Evolutionary conservation across 176 grass and related monocot species (phyloP), one percentile per base, ranked within the genome.

Genomic region (Musa troglodytarum): DNA sequence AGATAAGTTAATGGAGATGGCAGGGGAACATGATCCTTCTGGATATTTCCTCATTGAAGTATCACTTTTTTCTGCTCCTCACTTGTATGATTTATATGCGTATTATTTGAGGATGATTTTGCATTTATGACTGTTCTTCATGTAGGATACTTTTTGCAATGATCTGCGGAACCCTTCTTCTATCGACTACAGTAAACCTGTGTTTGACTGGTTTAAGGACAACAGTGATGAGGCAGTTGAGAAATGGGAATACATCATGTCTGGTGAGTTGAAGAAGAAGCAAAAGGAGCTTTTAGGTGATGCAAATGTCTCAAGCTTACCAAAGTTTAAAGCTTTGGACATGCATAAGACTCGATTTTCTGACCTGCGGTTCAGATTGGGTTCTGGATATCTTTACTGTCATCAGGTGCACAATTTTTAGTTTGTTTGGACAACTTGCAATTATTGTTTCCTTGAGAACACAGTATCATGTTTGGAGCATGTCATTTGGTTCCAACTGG

Each of bases 41-140:
- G 75, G 88, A 66, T 98, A 86, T 89, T 94, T 98, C 72, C 90
- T 98, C 70, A 82, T 98, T 11, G 95, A 98, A 79, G 95, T 98
- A 87, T 52, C 22, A 5, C 23, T n/a, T 71, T 50, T 69, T 9
- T 56, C 61, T 53, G 63, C 53, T 58, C 70, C 16, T 53, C 23
- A 77, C 16, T 63, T 69, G 22, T 68, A 50, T 34, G 25, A 23
- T 71, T 51, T 51, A 56, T 21, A 19, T 34, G 16, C 25, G 20
- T 9, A 67, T 54, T 63, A 78, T 80, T n/a, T 22, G 22, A 19
- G 22, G 73, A 69, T 15, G 13, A 63, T n/a, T 8, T 17, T 79
- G 11, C 69, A 61, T 82, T 58, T 22, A 50, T 62, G 34, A 19
- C 17, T 58, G 29, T 61, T 87, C 63, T 76, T 73, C 71, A 21